phyloP scores from a whole-genome alignment of 129 eudicot genomes.

The Arctium minus region DNA sequence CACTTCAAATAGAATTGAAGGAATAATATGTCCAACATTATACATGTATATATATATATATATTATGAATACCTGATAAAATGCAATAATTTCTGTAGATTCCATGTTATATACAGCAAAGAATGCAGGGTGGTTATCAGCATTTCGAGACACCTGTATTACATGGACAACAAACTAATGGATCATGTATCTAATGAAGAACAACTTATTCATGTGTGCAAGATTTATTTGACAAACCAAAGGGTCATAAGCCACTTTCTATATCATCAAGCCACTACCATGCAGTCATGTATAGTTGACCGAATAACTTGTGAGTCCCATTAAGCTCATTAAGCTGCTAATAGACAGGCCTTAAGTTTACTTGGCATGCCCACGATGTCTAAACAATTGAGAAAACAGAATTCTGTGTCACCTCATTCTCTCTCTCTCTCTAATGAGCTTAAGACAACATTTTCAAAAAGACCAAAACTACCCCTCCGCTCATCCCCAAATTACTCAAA shows the following conservation, averaged over 20 bases:
- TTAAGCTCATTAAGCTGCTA: no score
- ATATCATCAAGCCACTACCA: no score
- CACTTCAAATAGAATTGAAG: background rate
- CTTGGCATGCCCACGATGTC: no score
- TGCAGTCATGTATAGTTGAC: no score
- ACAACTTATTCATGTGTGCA: background rate
- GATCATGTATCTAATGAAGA: background rate
- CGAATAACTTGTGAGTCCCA: no score
- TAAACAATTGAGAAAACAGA: no score
- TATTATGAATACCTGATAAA: constrained; percentile 67
- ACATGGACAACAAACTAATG: constrained; percentile 10
- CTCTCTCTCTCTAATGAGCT: no score
- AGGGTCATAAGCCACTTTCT: no score
- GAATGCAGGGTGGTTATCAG: constrained; percentile 94
- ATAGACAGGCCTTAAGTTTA: no score
- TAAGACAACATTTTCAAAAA: no score
- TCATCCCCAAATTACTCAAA: background rate
- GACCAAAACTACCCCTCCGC: background rate
- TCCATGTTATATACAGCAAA: constrained; percentile 99
- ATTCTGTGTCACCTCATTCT: no score
- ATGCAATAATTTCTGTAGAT: constrained; percentile 83
- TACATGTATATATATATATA: background rate
- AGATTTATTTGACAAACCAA: no score
- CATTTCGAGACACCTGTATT: constrained; percentile 77
- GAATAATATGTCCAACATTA: background rate